Percentiles rank a stretch among this genome's conserved stretches.
These are phyloP conservation scores for Kwoniella sp. DNA, from an alignment of 768 basidiomycete genomes.

Conservation along the genomic window DNA sequence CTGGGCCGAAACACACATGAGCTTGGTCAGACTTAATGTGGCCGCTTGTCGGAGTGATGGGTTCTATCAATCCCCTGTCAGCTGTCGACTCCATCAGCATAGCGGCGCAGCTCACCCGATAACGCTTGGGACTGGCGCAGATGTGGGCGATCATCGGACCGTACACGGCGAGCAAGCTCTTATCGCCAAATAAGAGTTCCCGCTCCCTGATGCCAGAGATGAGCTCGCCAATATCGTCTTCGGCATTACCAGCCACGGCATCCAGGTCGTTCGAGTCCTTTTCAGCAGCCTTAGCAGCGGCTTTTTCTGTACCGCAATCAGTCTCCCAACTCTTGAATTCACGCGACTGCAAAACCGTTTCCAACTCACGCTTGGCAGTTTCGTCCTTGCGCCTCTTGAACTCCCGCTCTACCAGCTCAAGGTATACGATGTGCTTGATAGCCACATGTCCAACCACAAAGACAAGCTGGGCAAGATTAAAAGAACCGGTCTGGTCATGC, in stretches of 20 bases:
- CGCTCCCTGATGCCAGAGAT: slow-evolving; percentile 77
- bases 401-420: slow-evolving; percentile 91
- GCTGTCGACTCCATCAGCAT: neutral
- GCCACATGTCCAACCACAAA: slow-evolving; percentile 95
- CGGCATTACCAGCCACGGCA: slow-evolving; percentile 93
- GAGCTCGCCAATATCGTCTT: slow-evolving; percentile 95
- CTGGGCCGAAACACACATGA: slow-evolving; percentile 88
- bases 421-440: slow-evolving; percentile 93
- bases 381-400: slow-evolving; percentile 96
- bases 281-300: slow-evolving; percentile 49
- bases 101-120: slow-evolving; percentile 61
- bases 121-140: slow-evolving; percentile 82
- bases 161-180: slow-evolving; percentile 75
- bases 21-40: slow-evolving; percentile 84
- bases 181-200: slow-evolving; percentile 76
- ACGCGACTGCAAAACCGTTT: no score
- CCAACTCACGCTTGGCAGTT: slow-evolving; percentile 63
- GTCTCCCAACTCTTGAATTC: no score
- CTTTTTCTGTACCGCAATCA: slow-evolving; percentile 61
- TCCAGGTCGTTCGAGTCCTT: slow-evolving; percentile 77
- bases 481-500: slow-evolving; percentile 61
- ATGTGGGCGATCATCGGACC: slow-evolving; percentile 88
- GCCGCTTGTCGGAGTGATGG: slow-evolving; percentile 78
- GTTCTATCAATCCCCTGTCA: slow-evolving; percentile 57
- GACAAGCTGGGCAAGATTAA: slow-evolving; percentile 84